Evolutionary conservation across 2,329 filamentous ascomycete genomes (phyloP).

Genomic region (Xylaria polymorpha): DNA sequence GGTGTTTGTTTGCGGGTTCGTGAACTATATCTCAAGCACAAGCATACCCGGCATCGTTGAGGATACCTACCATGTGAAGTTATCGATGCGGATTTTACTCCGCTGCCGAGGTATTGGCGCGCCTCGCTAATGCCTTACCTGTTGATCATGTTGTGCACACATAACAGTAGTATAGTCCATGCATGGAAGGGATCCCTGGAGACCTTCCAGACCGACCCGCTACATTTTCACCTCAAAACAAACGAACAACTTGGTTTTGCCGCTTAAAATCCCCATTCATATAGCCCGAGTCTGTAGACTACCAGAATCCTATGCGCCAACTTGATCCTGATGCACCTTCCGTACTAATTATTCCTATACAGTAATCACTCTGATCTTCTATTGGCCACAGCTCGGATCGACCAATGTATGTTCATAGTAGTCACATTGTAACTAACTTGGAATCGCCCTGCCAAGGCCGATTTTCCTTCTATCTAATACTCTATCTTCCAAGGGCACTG

Average conservation of each 20-base stretch:
- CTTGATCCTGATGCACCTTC: not conserved
- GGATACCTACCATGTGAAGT: not conserved
- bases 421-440: not conserved
- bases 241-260: not conserved
- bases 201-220: not conserved
- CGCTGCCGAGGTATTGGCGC: not conserved
- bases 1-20: not conserved
- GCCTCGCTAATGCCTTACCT: not conserved
- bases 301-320: not conserved
- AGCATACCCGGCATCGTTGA: not conserved
- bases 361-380: not conserved
- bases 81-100: not conserved
- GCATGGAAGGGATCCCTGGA: not conserved
- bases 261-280: not conserved
- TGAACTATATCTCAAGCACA: not conserved
- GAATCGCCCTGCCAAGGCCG: not conserved
- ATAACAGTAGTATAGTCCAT: not conserved
- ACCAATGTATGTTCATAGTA: not conserved
- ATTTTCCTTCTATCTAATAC: not conserved
- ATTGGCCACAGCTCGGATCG: not conserved
- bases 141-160: not conserved
- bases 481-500: not conserved
- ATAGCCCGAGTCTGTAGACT: not conserved
- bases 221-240: not conserved
- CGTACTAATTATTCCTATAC: not conserved